Evolutionary conservation across 2,329 filamentous ascomycete species (phyloP), one percentile per base, ranked within the genome.

Genomic region (Lizonia empirigonia): DNA sequence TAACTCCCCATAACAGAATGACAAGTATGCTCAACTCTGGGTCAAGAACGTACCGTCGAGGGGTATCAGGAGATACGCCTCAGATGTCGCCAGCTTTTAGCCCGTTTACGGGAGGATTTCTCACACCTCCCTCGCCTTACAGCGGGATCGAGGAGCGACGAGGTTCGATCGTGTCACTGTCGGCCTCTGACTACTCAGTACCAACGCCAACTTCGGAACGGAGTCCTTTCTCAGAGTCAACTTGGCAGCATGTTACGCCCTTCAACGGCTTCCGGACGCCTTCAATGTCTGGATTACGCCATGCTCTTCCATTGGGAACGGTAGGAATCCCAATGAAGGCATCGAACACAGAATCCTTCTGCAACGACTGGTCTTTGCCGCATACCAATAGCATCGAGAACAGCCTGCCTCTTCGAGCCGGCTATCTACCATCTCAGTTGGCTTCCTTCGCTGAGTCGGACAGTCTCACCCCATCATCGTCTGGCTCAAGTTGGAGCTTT

Each of bases 161-260:
- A 44, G 64, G 68, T 4, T 72, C 69, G 4, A 59, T 62, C 12
- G 60, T 69, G 22, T 69, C 67, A 13, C 55, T 68, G 5, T 54
- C 55, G 48, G 55, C 58, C 15, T 54, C 60, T 3, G 62, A 66
- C 5, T 68, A 59, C 39, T 67, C 65, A 3, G 51, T 64, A 33
- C 67, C 68, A 9, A 59, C 58, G 15, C 71, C 69, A 2, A 69
- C 68, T n/a, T 63, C 58, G 22, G 54, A 53, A 22, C 57, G 58
- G 30, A 68, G 61, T 36, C 58, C 58, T 5, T 53, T 66, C 22
- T 42, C 51, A 3, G 61, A 69, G 2, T 56, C 64, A n/a, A 57
- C 53, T 19, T 60, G 59, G 39, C 54, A 56, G 12, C 64, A 62
- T 30, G 38, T 55, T 4, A 48, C 47, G 15, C 27, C 54, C 2